Conservation (phyloP, 2,329 filamentous ascomycete genomes). For the Colletotrichum camelliae region DNA sequence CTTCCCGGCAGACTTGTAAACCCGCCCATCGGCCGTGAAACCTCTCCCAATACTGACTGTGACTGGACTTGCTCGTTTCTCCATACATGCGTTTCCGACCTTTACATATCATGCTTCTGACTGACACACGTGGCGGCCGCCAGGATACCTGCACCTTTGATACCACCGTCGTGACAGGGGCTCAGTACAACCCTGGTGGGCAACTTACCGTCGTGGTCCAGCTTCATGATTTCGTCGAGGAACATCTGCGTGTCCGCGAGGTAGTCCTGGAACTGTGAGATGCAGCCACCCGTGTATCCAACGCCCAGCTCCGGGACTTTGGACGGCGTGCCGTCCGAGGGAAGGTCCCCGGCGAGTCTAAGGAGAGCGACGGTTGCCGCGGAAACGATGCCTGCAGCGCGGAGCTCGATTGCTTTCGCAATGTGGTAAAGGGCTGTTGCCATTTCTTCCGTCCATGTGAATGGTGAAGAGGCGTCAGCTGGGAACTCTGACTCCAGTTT, state of each 20-base stretch:
- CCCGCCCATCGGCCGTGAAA: too few species aligned
- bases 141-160: constrained; percentile 66
- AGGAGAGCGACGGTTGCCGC: constrained; percentile 75
- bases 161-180: constrained; percentile 66
- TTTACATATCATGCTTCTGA: constrained; percentile 19
- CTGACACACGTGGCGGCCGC: constrained; percentile 50
- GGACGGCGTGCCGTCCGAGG: constrained; percentile 25
- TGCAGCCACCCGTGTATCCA: constrained; percentile 81
- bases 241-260: constrained; percentile 72
- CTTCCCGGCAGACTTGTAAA: too few species aligned
- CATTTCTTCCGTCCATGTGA: constrained; percentile 67
- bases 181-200: constrained; percentile 53
- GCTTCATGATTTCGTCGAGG: constrained; percentile 59
- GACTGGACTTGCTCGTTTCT: neutral
- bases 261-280: constrained; percentile 80
- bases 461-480: constrained; percentile 42
- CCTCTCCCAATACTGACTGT: neutral
- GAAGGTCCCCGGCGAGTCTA: constrained; percentile 71
- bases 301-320: constrained; percentile 66
- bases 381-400: constrained; percentile 77
- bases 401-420: constrained; percentile 71
- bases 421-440: constrained; percentile 69
- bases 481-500: constrained; percentile 62
- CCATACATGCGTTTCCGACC: neutral
- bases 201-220: constrained; percentile 38